Conservation (phyloP, 1,139 yeast genomes). For the Nakaseomyces glabratus region DNA sequence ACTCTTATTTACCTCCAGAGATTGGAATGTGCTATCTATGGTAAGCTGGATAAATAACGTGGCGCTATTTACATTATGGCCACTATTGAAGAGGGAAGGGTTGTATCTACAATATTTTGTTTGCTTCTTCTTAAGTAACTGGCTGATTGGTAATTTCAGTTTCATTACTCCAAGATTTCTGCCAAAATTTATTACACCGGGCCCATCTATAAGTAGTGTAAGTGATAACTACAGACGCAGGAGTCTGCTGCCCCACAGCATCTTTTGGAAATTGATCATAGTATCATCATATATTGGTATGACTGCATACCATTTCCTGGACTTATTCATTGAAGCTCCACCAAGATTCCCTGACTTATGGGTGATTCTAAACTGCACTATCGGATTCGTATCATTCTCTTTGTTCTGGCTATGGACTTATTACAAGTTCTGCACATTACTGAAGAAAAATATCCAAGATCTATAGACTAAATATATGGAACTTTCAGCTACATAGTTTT, state of each 20-base stretch:
- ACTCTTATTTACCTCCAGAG: constrained; percentile 50
- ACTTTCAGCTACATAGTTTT: too few relatives aligned
- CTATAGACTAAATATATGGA: too few relatives aligned
- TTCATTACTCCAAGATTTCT: constrained; percentile 36
- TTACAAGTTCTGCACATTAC: constrained; percentile 39
- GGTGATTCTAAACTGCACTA: constrained; percentile 64
- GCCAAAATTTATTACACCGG: constrained; percentile 37
- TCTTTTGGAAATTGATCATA: constrained; percentile 51
- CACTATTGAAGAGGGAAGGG: constrained; percentile 70
- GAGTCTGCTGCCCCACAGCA: constrained; percentile 42
- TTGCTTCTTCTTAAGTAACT: constrained; percentile 58
- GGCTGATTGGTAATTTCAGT: constrained; percentile 65
- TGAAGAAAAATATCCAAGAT: constrained; percentile 23
- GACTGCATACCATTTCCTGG: constrained; percentile 45
- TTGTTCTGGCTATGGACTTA: constrained; percentile 74
- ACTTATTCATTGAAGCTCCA: constrained; percentile 47
- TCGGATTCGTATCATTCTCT: constrained; percentile 68
- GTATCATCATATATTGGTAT: constrained; percentile 51
- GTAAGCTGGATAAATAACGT: constrained; percentile 83
- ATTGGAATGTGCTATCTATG: constrained; percentile 54
- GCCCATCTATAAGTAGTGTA: constrained; percentile 34
- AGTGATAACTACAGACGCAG: constrained; percentile 33
- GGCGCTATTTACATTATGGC: constrained; percentile 80
- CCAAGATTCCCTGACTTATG: constrained; percentile 68
- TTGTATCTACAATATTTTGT: constrained; percentile 63